Base-by-base conservation (phyloP, 2,329 filamentous ascomycete genomes). In the Emergomyces orientalis region DNA sequence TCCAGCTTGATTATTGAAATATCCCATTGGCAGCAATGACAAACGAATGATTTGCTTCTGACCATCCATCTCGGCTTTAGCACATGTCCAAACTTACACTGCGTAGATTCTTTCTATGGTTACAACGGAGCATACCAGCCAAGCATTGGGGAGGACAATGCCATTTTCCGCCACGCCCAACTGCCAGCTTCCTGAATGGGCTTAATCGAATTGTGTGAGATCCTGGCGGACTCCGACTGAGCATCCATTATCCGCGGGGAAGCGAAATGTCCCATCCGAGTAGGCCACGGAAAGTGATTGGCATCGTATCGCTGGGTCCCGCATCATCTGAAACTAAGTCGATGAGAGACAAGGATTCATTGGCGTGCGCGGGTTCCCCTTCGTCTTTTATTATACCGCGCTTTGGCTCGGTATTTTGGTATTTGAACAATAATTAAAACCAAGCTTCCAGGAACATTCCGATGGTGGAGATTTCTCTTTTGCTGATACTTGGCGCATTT, bases 121-220 rank as follows among this genome's bases (percentile, higher is more conserved):
- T 61, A 61, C 59, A 61, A 54, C 30, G 45, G 32, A 49, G 45
- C 43, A 32, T 61, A 19, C 59, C 59, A 54, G 59, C 59, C 59
- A 61, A 61, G 59, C 19, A 34, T 59, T 47, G 5, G 27, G 39
- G 11, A 8, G 37, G 25, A 9, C 11, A 49, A 8, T 8, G 14
- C 41, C 25, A 32, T 49, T 49, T 59, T 43, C 57, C 41, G 43
- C 57, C n/a, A 56, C 51, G 22, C n/a, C 52, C n/a, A 47, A 22
- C 30, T 37, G 14, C 22, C 8, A 34, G 30, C 30, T 34, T 19
- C 52, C 30, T 9, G 27, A 19, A 22, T 27, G 9, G 30, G 52
- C 5, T 11, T 34, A 32, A 14, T 11, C 13, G 13, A 32, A 11
- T 54, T 9, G 17, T n/a, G 19, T 54, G 22, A 45, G 19, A 8